A percentile compares a stretch with the other conserved stretches of the same genome.
These are phyloP conservation scores for Verticillium nubilum DNA, from an alignment of 2,329 filamentous ascomycete genomes.

Conservation along the genomic window DNA sequence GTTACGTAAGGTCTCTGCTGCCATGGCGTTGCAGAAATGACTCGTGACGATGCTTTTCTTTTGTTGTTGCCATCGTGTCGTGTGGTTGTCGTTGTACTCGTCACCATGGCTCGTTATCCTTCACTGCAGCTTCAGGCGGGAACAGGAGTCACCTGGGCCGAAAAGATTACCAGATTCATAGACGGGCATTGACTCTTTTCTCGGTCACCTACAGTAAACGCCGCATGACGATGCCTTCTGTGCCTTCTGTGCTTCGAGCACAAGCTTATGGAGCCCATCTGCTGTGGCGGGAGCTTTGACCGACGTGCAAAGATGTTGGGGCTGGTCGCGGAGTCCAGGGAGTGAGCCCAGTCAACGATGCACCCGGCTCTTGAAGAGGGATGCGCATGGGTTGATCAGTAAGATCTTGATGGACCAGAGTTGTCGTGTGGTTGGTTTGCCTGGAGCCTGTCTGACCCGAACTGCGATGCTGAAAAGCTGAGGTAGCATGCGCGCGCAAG, in stretches of 20 bases:
- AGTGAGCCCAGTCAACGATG: neutral
- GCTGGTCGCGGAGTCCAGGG: neutral
- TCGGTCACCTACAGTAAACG: neutral
- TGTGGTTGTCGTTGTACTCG: neutral
- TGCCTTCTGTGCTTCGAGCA: neutral
- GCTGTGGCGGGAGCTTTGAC: neutral
- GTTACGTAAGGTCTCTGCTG: neutral
- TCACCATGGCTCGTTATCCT: neutral
- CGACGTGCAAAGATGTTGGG: neutral
- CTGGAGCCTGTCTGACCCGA: neutral
- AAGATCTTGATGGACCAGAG: neutral
- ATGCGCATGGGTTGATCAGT: neutral
- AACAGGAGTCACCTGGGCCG: neutral
- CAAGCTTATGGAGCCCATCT: neutral
- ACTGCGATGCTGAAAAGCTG: neutral
- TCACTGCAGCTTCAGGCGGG: neutral
- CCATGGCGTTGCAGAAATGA: neutral
- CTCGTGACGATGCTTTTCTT: neutral
- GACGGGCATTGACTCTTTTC: neutral
- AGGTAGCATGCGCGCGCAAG: neutral
- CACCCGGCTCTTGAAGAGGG: neutral
- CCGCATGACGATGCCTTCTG: neutral
- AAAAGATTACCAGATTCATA: neutral
- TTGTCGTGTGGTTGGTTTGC: neutral
- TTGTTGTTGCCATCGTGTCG: neutral